These are phyloP conservation scores for Eucalyptus cloeziana DNA, from an alignment of 345 rosid species.

Conservation along the genomic window DNA sequence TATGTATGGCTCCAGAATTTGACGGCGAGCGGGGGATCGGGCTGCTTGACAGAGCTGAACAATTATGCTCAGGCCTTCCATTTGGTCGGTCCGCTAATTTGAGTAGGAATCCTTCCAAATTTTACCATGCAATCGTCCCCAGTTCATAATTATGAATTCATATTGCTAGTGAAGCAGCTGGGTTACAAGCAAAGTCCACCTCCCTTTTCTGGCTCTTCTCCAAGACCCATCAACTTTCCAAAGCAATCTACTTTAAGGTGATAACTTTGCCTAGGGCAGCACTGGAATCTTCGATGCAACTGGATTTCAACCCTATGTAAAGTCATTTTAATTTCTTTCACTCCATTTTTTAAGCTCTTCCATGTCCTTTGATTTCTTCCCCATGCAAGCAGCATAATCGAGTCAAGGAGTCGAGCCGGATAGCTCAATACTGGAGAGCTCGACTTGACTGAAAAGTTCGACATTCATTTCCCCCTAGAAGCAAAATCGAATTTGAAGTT, in stretches of 20 bases:
- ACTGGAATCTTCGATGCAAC: neutral
- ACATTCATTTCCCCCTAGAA: neutral
- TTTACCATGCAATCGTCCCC: neutral
- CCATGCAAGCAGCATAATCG: neutral
- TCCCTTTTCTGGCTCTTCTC: neutral
- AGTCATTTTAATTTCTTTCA: neutral
- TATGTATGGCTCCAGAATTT: neutral
- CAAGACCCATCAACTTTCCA: neutral
- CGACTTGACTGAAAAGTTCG: neutral
- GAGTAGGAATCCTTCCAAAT: neutral
- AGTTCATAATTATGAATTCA: neutral
- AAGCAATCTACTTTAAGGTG: neutral
- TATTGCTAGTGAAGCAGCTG: neutral
- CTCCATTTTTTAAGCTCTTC: neutral
- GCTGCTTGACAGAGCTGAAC: conserved; percentile 7
- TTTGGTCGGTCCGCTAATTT: neutral
- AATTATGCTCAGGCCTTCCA: neutral
- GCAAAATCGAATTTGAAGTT: neutral
- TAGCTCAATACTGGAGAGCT: neutral
- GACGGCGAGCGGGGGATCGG: no score
- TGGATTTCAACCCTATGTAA: neutral
- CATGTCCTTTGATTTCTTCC: neutral
- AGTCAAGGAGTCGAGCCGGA: neutral
- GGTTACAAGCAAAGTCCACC: neutral
- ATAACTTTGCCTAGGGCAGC: conserved; percentile 1